These are phyloP conservation scores for Wickerhamiella azyma DNA, from an alignment of 805 yeast species.

Conservation along the genomic window DNA sequence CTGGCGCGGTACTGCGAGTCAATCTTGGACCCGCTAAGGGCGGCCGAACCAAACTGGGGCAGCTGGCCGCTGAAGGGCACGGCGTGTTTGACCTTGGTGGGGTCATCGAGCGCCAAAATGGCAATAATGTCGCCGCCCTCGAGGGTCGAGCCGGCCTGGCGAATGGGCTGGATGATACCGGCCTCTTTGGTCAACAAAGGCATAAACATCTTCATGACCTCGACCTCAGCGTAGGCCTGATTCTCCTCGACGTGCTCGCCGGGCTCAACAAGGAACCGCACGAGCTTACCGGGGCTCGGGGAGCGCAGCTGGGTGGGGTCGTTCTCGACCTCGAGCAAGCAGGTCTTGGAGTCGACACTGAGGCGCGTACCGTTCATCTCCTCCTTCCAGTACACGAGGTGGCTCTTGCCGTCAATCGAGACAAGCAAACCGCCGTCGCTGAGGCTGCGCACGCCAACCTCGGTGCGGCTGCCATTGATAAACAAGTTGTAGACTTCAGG, in stretches of 20 bases:
- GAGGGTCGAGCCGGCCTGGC: constrained; percentile 97
- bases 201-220: constrained; percentile 99
- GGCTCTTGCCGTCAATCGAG: constrained; percentile 83
- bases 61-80: constrained; percentile 87
- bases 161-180: constrained; percentile 82
- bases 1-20: constrained; percentile 54
- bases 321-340: constrained; percentile 84
- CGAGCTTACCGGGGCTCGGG: constrained; percentile 97
- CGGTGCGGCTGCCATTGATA: constrained; percentile 83
- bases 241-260: constrained; percentile 90
- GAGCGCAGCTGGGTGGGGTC: constrained; percentile 98
- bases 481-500: constrained; percentile 74
- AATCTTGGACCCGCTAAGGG: constrained; percentile 70
- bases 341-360: constrained; percentile 90
- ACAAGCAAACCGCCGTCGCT: constrained; percentile 90
- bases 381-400: constrained; percentile 94
- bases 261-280: constrained; percentile 80
- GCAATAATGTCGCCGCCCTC: constrained; percentile 96
- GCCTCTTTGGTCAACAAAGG: constrained; percentile 87
- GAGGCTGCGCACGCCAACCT: constrained; percentile 74
- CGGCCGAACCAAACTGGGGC: constrained; percentile 78
- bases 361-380: constrained; percentile 91
- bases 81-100: constrained; percentile 94
- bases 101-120: constrained; percentile 87
- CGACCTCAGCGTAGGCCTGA: constrained; percentile 95